Percentiles rank a stretch among this genome's conserved stretches.
phyloP scores from a whole-genome alignment of 1,284 basidiomycete genomes.

The Puccinia coronata region DNA sequence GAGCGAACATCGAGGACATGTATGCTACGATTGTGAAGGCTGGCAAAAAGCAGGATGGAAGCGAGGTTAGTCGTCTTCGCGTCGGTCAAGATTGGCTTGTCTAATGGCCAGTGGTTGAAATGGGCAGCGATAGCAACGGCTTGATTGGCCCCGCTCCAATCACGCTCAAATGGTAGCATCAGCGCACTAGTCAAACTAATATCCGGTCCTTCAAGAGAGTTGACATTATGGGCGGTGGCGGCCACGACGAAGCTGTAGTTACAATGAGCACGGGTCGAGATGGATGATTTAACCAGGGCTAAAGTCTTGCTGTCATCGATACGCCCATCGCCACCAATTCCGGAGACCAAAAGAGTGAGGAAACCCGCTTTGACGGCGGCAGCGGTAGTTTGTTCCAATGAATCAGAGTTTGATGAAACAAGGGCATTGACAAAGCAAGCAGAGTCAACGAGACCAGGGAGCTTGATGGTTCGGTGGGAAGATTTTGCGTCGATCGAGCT shows the following conservation, averaged over 20 bases:
- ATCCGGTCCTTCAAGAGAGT: slow-evolving; percentile 68
- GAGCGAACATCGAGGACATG: slow-evolving; percentile 92
- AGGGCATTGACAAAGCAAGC: slow-evolving; percentile 71
- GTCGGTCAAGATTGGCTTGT: slow-evolving; percentile 91
- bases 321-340: slow-evolving; percentile 65
- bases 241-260: slow-evolving; percentile 82
- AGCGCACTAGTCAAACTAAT: slow-evolving; percentile 75
- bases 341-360: slow-evolving; percentile 76
- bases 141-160: slow-evolving; percentile 61
- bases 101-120: slow-evolving; percentile 84
- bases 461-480: slow-evolving; percentile 82
- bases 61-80: slow-evolving; percentile 89
- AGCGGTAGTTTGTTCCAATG: slow-evolving; percentile 68
- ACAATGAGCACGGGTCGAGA: slow-evolving; percentile 69
- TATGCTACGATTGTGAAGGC: slow-evolving; percentile 82
- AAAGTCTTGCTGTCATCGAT: slow-evolving; percentile 73
- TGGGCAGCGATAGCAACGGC: slow-evolving; percentile 71
- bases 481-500: slow-evolving; percentile 92
- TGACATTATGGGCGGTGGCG: slow-evolving; percentile 69
- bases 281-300: slow-evolving; percentile 69
- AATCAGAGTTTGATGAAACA: slow-evolving; percentile 68
- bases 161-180: slow-evolving; percentile 75
- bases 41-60: slow-evolving; percentile 87
- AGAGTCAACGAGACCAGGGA: slow-evolving; percentile 90
- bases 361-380: slow-evolving; percentile 80